A percentile compares a stretch with the other conserved stretches of the same genome.
Conservation (phyloP, 2,329 filamentous ascomycete species). For the Chrysosporium queenslandicum region DNA sequence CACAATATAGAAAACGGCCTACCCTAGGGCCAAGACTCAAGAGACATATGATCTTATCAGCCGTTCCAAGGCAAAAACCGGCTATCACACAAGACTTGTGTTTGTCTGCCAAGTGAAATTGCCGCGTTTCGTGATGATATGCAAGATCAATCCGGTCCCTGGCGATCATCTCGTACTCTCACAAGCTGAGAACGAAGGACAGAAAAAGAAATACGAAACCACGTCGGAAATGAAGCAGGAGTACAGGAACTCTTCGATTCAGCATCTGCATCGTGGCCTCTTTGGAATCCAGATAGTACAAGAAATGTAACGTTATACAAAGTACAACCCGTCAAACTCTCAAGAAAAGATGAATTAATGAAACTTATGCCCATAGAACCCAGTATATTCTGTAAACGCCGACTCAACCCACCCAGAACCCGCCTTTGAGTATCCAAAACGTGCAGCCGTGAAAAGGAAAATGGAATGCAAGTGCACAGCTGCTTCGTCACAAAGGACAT, state of each 20-base stretch:
- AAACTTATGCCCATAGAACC: not conserved
- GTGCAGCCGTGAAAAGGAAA: not conserved
- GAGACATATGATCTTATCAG: too few relatives aligned
- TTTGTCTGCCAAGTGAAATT: not conserved
- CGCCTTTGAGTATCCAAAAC: not conserved
- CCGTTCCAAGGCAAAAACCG: too few relatives aligned
- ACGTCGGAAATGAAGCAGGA: too few relatives aligned
- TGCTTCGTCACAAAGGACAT: not conserved
- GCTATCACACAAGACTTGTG: too few relatives aligned
- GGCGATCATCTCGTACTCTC: not conserved
- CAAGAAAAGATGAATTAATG: not conserved
- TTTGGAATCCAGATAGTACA: not conserved
- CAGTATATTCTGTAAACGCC: slow-evolving; percentile 5
- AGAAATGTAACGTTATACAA: not conserved
- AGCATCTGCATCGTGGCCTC: too few relatives aligned
- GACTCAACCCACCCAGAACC: not conserved
- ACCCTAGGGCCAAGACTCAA: too few relatives aligned
- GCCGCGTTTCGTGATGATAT: not conserved
- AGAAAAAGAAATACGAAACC: not conserved
- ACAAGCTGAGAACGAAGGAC: not conserved
- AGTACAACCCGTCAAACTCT: not conserved
- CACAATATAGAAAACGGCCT: too few relatives aligned
- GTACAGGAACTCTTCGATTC: too few relatives aligned
- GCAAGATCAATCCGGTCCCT: not conserved
- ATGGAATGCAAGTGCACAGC: not conserved